Evolutionary conservation across 2,329 filamentous ascomycete species (phyloP).

Genomic region (Penicillium sp.): DNA sequence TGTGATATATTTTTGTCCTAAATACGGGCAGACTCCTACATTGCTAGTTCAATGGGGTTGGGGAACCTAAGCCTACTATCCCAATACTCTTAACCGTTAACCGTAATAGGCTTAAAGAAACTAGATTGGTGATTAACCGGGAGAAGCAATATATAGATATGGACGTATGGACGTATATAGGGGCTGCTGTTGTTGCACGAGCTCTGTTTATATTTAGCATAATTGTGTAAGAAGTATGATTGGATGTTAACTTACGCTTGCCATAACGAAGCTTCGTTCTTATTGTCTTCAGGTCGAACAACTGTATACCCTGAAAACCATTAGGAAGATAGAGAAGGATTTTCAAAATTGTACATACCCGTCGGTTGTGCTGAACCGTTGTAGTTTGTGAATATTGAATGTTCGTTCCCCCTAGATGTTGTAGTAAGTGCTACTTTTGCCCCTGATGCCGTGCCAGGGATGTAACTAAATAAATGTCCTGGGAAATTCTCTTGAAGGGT

Average conservation of each 20-base stretch:
- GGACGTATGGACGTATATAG: conserved; percentile 2
- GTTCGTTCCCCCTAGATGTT: background rate
- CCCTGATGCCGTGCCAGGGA: background rate
- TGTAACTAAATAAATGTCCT: background rate
- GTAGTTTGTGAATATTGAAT: conserved; percentile 9
- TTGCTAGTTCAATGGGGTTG: background rate
- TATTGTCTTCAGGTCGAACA: background rate
- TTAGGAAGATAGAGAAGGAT: background rate
- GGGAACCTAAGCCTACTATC: background rate
- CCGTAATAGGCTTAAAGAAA: background rate
- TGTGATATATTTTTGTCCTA: background rate
- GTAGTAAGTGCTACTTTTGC: conserved; percentile 7
- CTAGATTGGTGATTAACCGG: background rate
- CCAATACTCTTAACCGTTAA: background rate
- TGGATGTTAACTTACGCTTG: conserved; percentile 4
- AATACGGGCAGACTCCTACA: background rate
- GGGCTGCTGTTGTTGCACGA: conserved; percentile 5
- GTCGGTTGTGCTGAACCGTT: conserved; percentile 2
- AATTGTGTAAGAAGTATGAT: background rate
- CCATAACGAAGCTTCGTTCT: background rate
- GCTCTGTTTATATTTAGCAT: background rate
- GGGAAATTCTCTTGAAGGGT: conserved; percentile 6
- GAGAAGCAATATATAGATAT: background rate
- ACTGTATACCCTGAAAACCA: conserved; percentile 1
- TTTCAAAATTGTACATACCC: background rate